Base-by-base conservation (phyloP, 495 filamentous ascomycete genomes). In the Lasiosphaeria hispida region DNA sequence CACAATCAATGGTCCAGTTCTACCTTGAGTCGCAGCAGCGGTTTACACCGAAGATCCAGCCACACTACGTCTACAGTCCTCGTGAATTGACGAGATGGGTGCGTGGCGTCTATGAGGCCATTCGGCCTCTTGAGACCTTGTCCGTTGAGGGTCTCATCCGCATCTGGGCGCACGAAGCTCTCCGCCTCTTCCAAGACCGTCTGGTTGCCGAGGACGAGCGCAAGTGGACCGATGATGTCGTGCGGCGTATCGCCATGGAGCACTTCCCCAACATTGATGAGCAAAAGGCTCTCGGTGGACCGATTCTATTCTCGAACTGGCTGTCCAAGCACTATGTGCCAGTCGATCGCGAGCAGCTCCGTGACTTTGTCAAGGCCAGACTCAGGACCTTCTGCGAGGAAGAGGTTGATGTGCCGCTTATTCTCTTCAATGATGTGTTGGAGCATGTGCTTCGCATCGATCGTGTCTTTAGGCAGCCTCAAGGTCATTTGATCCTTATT, bases 361-460 rank as follows among this genome's bases (percentile, higher is more conserved):
- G 94, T 60, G 92, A 97, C 55, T 97, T 97, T 63, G 95, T 97
- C 68, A 97, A 97, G 72, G 95, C 94, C 38, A 85, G 94, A 67
- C 83, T 99, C 34, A 92, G 86, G 79, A 99, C 95, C 0, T 99
- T 99, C 82, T 99, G 94, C 66, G 94, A 99, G 65, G 94, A 99
- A 81, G 94, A 99, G 68, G 92, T 99, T 17, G 94, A 99, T 70
- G 95, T 97, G 42, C 94, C 95, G 40, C 83, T 99, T 41, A 92
- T 99, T 57, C 76, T 97, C 48, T 99, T 97, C 78, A 96, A 99
- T 67, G 94, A 99, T 74, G 95, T 97, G 15, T 77, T 99, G 52
- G 94, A 99, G 66, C 94, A 99, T 70, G 95, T 97, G 18, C 79
- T 99, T 42, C 91, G 95, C 53, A 99, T 99, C 67, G 94, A 99